Percentiles rank a stretch among this genome's conserved stretches.
Evolutionary conservation across 1,284 basidiomycete species (phyloP).

Genomic region (Malassezia yamatoensis): DNA sequence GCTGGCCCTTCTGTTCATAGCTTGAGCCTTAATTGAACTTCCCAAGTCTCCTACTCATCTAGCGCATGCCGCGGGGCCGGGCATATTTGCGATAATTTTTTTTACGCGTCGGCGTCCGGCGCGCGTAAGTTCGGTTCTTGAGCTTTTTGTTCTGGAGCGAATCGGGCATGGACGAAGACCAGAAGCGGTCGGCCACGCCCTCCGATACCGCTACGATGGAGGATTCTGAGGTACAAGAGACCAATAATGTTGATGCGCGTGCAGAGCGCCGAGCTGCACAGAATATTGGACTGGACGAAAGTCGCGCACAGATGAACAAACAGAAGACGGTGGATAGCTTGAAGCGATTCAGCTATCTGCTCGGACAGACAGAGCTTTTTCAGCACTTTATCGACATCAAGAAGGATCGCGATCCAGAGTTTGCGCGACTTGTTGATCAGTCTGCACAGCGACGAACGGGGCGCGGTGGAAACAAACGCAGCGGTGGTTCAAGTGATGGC

Average conservation of each 20-base stretch:
- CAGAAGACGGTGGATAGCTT: constrained; percentile 43
- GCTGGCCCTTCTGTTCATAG: neutral
- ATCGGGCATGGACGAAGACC: constrained; percentile 26
- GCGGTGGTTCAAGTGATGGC: constrained; percentile 54
- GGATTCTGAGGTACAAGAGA: constrained; percentile 10
- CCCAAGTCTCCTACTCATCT: too few relatives aligned
- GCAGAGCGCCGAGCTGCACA: constrained; percentile 29
- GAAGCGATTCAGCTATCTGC: constrained; percentile 44
- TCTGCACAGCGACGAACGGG: constrained; percentile 36
- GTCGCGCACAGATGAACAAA: constrained; percentile 33
- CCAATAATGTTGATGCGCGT: constrained; percentile 21
- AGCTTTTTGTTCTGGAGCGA: neutral
- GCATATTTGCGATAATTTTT: constrained; percentile 13
- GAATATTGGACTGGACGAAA: constrained; percentile 29
- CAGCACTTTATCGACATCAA: constrained; percentile 48
- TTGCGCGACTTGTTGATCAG: constrained; percentile 70
- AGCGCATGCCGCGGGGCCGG: neutral
- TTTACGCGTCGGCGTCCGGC: constrained; percentile 10
- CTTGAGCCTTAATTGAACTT: too few relatives aligned
- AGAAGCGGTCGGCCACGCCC: constrained; percentile 37
- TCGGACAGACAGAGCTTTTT: constrained; percentile 47
- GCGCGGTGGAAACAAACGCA: constrained; percentile 15
- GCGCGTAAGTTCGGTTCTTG: neutral
- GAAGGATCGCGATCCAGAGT: constrained; percentile 79
- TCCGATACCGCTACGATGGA: constrained; percentile 29